Conservation (phyloP, 768 basidiomycete species). For the Baorangia bicolor region DNA sequence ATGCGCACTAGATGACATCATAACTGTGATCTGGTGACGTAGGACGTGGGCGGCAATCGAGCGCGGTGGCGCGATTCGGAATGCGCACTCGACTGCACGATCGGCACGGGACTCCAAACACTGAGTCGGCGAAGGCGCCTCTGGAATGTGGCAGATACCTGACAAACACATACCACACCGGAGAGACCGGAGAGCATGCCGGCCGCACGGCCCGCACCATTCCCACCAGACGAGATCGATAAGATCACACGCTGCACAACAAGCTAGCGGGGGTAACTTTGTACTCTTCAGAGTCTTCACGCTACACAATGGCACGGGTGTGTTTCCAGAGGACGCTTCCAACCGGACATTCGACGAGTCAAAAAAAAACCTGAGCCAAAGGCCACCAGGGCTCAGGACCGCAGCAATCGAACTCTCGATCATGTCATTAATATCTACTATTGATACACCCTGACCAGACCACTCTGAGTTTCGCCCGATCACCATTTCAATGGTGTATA, state of each 20-base stretch:
- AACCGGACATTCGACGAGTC: neutral
- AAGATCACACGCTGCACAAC: no score
- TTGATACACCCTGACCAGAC: neutral
- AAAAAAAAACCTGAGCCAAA: no score
- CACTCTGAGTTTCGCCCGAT: neutral
- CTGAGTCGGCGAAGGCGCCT: neutral
- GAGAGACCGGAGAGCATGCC: no score
- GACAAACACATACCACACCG: no score
- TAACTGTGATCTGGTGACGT: conserved; percentile 23
- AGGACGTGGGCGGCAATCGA: conserved; percentile 13
- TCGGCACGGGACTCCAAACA: neutral
- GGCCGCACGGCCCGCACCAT: no score
- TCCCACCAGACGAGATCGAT: no score
- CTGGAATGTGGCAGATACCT: neutral
- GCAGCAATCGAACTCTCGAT: neutral
- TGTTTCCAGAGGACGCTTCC: no score
- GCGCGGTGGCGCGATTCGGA: neutral
- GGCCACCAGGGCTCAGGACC: no score
- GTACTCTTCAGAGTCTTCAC: no score
- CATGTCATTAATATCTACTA: neutral
- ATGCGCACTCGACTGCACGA: neutral
- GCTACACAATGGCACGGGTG: no score
- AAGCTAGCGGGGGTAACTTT: no score
- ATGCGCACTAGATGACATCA: conserved; percentile 30
- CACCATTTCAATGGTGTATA: neutral